phyloP scores from a whole-genome alignment of 257 asterid species.

The Nicotiana otophora region DNA sequence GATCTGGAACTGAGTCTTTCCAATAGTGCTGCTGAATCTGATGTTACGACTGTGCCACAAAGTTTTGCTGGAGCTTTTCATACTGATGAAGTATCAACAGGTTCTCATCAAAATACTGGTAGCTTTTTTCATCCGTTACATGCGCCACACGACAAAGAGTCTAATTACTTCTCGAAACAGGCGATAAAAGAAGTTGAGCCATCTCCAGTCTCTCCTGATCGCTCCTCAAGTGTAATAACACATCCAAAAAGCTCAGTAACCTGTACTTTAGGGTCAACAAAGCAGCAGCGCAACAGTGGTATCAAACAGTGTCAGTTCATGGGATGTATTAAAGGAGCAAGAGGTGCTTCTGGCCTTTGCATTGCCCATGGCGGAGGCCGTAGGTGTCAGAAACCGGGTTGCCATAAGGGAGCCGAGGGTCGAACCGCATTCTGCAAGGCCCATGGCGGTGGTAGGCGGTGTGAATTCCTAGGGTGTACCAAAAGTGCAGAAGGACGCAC shows the following conservation, averaged over 20 bases:
- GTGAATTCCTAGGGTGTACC: slow-evolving; percentile 78
- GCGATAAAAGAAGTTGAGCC: slow-evolving; percentile 32
- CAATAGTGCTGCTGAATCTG: slow-evolving; percentile 58
- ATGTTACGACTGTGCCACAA: slow-evolving; percentile 36
- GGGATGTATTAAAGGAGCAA: slow-evolving; percentile 80
- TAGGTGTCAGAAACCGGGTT: slow-evolving; percentile 75
- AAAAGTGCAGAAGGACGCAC: slow-evolving; percentile 95
- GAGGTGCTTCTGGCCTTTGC: slow-evolving; percentile 94
- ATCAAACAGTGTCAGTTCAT: slow-evolving; percentile 72
- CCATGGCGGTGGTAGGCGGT: slow-evolving; percentile 93
- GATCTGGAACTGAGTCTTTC: slow-evolving; percentile 77
- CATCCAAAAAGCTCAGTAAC: slow-evolving; percentile 77
- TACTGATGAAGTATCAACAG: slow-evolving; percentile 35
- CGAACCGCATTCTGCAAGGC: slow-evolving; percentile 96
- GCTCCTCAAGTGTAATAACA: slow-evolving; percentile 49
- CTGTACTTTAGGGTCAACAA: slow-evolving; percentile 85
- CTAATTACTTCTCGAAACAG: slow-evolving; percentile 34
- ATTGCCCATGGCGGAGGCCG: slow-evolving; percentile 96
- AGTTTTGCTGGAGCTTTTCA: slow-evolving; percentile 18
- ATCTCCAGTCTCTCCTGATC: slow-evolving; percentile 37
- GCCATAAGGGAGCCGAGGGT: slow-evolving; percentile 93
- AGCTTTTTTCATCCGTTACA: slow-evolving; percentile 24
- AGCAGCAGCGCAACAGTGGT: slow-evolving; percentile 44
- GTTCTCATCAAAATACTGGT: slow-evolving; percentile 19
- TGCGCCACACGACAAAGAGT: slow-evolving; percentile 24